Evolutionary conservation across 352 stramenopile species (phyloP).

Genomic region (Phytophthora pini): DNA sequence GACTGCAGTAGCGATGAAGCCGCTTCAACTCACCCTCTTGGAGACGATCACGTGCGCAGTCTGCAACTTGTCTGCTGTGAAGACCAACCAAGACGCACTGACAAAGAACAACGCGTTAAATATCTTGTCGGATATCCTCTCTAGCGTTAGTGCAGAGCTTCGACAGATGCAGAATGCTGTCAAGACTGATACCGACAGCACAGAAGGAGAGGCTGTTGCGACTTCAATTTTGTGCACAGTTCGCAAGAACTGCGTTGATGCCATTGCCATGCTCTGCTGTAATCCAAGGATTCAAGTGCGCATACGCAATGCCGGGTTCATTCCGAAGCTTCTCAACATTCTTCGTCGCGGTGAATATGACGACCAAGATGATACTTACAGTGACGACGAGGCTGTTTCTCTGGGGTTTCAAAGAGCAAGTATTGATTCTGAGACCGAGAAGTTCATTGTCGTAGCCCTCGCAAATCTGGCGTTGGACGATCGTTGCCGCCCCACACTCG

Average conservation of each 20-base stretch:
- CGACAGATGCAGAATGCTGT: conserved; percentile 20
- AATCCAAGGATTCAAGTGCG: conserved; percentile 73
- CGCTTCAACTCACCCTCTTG: conserved; percentile 43
- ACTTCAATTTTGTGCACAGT: conserved; percentile 38
- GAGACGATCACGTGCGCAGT: conserved; percentile 59
- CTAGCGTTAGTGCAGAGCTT: conserved; percentile 33
- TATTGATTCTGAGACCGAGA: conserved; percentile 72
- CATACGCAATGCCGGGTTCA: conserved; percentile 58
- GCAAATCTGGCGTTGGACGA: conserved; percentile 83
- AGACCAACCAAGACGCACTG: conserved; percentile 65
- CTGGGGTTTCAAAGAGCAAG: not conserved
- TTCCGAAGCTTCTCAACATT: conserved; percentile 59
- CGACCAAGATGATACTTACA: conserved; percentile 23
- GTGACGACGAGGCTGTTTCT: conserved; percentile 23
- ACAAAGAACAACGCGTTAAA: conserved; percentile 64
- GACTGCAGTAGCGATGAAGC: conserved; percentile 27
- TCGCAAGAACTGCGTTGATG: conserved; percentile 70
- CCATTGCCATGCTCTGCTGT: conserved; percentile 75
- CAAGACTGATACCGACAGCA: conserved; percentile 22
- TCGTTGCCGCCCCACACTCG: conserved; percentile 61
- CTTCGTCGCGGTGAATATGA: conserved; percentile 29
- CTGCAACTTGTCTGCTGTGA: conserved; percentile 67
- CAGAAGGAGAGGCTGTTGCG: conserved; percentile 23
- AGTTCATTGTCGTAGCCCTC: conserved; percentile 64
- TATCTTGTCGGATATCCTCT: conserved; percentile 58